phyloP scores from a whole-genome alignment of 164 flowering plant species.

The Warburgia ugandensis region DNA sequence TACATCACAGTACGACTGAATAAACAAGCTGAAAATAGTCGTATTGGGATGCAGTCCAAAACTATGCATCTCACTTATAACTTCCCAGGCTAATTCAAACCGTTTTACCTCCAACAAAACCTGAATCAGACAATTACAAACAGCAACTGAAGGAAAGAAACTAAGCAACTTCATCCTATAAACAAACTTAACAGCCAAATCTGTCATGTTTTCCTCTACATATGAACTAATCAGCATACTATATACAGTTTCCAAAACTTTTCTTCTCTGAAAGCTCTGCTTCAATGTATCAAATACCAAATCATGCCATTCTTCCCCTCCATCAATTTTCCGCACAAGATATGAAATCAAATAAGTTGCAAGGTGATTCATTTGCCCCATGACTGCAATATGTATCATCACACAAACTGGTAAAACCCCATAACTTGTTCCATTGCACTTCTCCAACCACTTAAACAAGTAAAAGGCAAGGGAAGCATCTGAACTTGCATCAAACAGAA shows the following conservation, averaged over 20 bases:
- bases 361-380: constrained; percentile 35
- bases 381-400: constrained; percentile 38
- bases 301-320: constrained; percentile 13
- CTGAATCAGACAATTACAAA: constrained; percentile 28
- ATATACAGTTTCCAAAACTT: constrained; percentile 21
- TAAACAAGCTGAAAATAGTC: constrained; percentile 29
- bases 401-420: constrained; percentile 24
- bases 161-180: constrained; percentile 21
- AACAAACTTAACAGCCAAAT: constrained; percentile 22
- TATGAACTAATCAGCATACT: constrained; percentile 38
- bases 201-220: constrained; percentile 26
- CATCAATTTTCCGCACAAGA: constrained; percentile 15
- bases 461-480: constrained; percentile 31
- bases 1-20: constrained; percentile 26
- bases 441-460: constrained; percentile 40
- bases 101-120: constrained; percentile 19
- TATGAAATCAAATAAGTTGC: constrained; percentile 26
- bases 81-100: constrained; percentile 36
- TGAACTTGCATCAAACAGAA: constrained; percentile 25
- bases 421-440: constrained; percentile 15
- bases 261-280: constrained; percentile 18
- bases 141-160: constrained; percentile 28
- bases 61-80: constrained; percentile 27
- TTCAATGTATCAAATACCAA: constrained; percentile 17
- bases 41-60: constrained; percentile 20